These are phyloP conservation scores for Claviceps capensis DNA, from an alignment of 2,329 filamentous ascomycete species.

Conservation along the genomic window DNA sequence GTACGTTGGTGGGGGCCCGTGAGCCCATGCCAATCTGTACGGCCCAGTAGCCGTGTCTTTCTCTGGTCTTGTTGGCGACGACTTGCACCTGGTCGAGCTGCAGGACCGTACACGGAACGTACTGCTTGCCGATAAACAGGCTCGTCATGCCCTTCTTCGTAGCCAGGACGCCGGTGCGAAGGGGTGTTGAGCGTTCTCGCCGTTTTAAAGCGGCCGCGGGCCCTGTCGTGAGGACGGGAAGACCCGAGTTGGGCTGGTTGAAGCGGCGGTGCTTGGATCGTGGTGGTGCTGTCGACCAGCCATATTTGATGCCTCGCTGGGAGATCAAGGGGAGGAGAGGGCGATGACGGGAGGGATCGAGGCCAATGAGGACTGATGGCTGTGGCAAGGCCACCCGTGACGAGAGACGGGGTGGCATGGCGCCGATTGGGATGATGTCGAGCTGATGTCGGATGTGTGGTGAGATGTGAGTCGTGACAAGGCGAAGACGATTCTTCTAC, in stretches of 20 bases:
- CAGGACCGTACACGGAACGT: slow-evolving; percentile 79
- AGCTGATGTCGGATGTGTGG: background rate
- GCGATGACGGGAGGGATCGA: slow-evolving; percentile 19
- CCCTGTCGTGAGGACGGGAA: slow-evolving; percentile 42
- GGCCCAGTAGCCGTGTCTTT: slow-evolving; percentile 80
- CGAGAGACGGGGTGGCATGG: slow-evolving; percentile 32
- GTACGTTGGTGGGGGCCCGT: slow-evolving; percentile 61
- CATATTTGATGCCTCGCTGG: slow-evolving; percentile 40
- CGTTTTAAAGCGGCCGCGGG: slow-evolving; percentile 48
- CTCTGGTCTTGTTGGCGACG: slow-evolving; percentile 68
- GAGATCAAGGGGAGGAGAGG: slow-evolving; percentile 33
- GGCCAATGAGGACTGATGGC: slow-evolving; percentile 17
- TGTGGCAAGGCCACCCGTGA: slow-evolving; percentile 29
- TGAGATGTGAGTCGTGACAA: no score
- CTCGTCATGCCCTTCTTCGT: slow-evolving; percentile 95
- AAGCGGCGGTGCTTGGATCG: slow-evolving; percentile 43
- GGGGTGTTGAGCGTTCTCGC: slow-evolving; percentile 42
- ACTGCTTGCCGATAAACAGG: slow-evolving; percentile 64
- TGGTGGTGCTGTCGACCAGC: slow-evolving; percentile 44
- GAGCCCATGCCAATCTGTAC: slow-evolving; percentile 77
- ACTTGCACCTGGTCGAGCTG: slow-evolving; percentile 91
- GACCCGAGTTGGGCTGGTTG: slow-evolving; percentile 43
- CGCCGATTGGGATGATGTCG: background rate
- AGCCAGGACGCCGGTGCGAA: slow-evolving; percentile 70
- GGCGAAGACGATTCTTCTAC: no score